phyloP scores from a whole-genome alignment of 352 stramenopile species.

The Globisporangium paddicum region DNA sequence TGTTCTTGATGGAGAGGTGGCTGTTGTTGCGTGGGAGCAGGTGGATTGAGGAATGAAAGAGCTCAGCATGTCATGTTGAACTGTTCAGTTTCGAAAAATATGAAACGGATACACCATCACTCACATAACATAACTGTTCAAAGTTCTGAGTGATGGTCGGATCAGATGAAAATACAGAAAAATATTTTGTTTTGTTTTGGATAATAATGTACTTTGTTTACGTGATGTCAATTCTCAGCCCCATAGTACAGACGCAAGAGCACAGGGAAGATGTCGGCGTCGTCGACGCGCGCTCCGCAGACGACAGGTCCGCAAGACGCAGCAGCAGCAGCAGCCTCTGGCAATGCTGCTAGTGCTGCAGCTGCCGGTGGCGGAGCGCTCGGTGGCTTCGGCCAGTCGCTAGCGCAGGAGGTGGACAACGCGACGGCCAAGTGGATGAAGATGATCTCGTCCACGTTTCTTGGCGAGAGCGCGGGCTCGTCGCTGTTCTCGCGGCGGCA shows the following conservation, averaged over 20 bases:
- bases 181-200: too few relatives aligned
- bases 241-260: too few relatives aligned
- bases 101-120: background rate
- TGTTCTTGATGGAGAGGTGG: background rate
- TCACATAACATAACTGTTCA: too few relatives aligned
- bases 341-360: background rate
- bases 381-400: conserved; percentile 15
- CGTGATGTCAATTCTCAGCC: background rate
- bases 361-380: conserved; percentile 5
- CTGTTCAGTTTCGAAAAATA: too few relatives aligned
- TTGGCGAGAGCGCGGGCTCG: conserved; percentile 37
- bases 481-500: conserved; percentile 15
- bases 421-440: conserved; percentile 73
- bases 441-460: conserved; percentile 78
- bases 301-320: background rate
- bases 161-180: background rate
- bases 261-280: background rate
- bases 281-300: background rate
- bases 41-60: background rate
- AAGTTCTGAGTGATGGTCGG: background rate
- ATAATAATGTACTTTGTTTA: too few relatives aligned
- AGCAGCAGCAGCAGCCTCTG: background rate
- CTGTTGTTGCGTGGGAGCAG: background rate
- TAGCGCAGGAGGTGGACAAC: conserved; percentile 30
- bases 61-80: background rate